Evolutionary conservation across 257 asterid genomes (phyloP).

Genomic region (Mitragyna speciosa): DNA sequence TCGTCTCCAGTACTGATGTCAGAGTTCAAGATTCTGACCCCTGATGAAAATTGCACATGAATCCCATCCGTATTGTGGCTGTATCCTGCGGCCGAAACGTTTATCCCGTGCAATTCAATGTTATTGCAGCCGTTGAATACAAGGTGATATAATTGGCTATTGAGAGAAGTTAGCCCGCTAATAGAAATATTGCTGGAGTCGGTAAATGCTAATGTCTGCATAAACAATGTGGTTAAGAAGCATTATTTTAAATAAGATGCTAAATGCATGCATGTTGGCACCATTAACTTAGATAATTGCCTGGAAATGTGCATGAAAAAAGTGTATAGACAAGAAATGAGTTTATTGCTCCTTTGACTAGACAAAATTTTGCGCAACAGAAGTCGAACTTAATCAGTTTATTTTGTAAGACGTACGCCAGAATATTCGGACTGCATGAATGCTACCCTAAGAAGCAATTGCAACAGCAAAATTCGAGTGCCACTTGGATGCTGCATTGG

Average conservation of each 20-base stretch:
- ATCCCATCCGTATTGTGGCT: conserved; percentile 41
- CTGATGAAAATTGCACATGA: conserved; percentile 35
- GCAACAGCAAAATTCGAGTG: neutral
- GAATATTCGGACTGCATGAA: neutral
- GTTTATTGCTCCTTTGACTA: neutral
- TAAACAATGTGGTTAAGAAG: neutral
- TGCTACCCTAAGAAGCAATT: neutral
- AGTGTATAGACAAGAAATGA: neutral
- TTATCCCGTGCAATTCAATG: conserved; percentile 24
- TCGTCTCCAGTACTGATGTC: conserved; percentile 37
- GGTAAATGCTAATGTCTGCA: conserved; percentile 33
- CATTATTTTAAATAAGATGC: neutral
- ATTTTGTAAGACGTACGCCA: neutral
- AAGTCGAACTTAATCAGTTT: conserved; percentile 1
- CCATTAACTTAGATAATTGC: neutral
- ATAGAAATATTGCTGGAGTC: conserved; percentile 29
- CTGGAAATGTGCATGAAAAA: neutral
- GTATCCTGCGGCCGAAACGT: conserved; percentile 23
- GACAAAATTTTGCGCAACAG: neutral
- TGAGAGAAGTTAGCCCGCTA: conserved; percentile 24
- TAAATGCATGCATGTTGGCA: neutral
- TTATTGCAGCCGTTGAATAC: conserved; percentile 28
- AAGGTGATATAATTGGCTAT: conserved; percentile 35
- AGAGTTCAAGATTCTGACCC: conserved; percentile 23
- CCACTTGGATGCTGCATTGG: no score